Percentiles rank a stretch among this genome's conserved stretches.
Evolutionary conservation across 805 yeast genomes (phyloP).

Genomic region (Wickerhamomyces ciferrii): DNA sequence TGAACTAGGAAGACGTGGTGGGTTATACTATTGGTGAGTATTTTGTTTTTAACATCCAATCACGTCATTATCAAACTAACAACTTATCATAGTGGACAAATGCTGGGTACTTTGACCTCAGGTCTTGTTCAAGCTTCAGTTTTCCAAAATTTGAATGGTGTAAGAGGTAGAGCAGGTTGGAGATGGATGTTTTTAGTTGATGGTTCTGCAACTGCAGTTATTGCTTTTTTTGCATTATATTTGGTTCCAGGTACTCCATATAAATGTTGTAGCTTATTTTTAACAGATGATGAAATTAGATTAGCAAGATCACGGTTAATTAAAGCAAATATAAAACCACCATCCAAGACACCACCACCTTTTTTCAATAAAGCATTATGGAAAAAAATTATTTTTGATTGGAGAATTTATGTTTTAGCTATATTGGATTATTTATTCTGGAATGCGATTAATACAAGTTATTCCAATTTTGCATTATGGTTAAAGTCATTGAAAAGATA

Average conservation of each 20-base stretch:
- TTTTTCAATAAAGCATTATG: constrained; percentile 42
- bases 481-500: constrained; percentile 36
- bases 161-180: constrained; percentile 37
- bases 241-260: constrained; percentile 64
- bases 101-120: constrained; percentile 3
- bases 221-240: constrained; percentile 52
- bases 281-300: constrained; percentile 52
- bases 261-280: constrained; percentile 44
- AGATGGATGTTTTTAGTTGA: constrained; percentile 48
- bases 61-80: no score
- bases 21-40: constrained; percentile 45
- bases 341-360: constrained; percentile 18
- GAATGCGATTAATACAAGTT: constrained; percentile 45
- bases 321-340: constrained; percentile 26
- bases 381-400: constrained; percentile 44
- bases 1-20: constrained; percentile 45
- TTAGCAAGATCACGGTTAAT: constrained; percentile 41
- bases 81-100: constrained; percentile 50
- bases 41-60: no score
- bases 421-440: constrained; percentile 50
- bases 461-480: constrained; percentile 42
- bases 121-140: constrained; percentile 42
- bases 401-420: constrained; percentile 52
- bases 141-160: constrained; percentile 29
- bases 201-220: constrained; percentile 49